phyloP scores from a whole-genome alignment of 2,329 filamentous ascomycete species.

The Thelonectria rubi region DNA sequence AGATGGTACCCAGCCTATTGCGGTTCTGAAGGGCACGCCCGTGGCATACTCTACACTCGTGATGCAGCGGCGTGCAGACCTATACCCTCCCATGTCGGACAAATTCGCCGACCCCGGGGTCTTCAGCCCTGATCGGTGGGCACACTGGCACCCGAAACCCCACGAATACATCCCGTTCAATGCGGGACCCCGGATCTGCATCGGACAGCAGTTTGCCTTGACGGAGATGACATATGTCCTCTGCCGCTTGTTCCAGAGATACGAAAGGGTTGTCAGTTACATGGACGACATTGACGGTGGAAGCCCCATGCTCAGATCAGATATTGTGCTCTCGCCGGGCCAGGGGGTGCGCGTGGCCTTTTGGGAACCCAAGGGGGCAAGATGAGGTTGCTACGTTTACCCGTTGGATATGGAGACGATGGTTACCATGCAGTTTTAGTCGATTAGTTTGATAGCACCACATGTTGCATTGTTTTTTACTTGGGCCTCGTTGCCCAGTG shows the following conservation, averaged over 20 bases:
- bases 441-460: not conserved
- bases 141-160: constrained; percentile 67
- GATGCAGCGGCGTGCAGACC: constrained; percentile 75
- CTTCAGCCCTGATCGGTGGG: constrained; percentile 76
- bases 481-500: not conserved
- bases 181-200: constrained; percentile 76
- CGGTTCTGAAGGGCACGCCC: constrained; percentile 71
- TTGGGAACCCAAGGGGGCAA: constrained; percentile 53
- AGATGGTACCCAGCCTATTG: constrained; percentile 68
- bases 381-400: not conserved
- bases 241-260: constrained; percentile 76
- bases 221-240: constrained; percentile 80
- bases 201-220: constrained; percentile 83
- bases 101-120: constrained; percentile 56
- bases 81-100: constrained; percentile 63
- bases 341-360: constrained; percentile 68
- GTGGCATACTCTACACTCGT: constrained; percentile 73
- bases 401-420: not conserved
- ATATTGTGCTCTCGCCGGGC: constrained; percentile 68
- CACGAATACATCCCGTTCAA: constrained; percentile 83
- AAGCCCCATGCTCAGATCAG: constrained; percentile 62
- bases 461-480: not conserved
- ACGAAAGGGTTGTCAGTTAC: constrained; percentile 67
- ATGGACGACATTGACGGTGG: constrained; percentile 66
- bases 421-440: no score